Base-by-base conservation (phyloP, 192 early-diverging fungal species). In the Backusella liffmaniae region DNA sequence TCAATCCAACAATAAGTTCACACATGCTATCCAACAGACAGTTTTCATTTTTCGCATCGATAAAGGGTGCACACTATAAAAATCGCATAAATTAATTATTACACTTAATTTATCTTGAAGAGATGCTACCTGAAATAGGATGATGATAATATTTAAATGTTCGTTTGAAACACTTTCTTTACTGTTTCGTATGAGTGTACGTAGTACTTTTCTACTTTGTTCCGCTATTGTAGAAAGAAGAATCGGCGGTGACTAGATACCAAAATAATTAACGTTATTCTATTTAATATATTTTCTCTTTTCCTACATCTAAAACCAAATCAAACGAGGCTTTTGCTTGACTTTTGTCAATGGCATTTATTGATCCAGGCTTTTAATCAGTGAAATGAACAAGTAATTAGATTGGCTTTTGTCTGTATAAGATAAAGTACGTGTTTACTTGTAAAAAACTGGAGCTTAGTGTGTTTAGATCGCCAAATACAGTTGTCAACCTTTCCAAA, bases 81-180 rank as follows among this genome's bases (percentile, higher is more conserved):
- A 6, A 18, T 3, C 39, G 1, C 16, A 29, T 9, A 15, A 30
- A 23, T 35, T 65, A 23, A 66, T 23, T 30, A 16, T 7, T 34
- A 13, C n/a, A 15, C 5, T n/a, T 66, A 41, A 21, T 44, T 29
- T 32, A 44, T 29, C 4, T 49, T 70, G 18, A 41, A 69, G 41
- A 12, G 21, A 41, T 32, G n/a, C 51, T 74, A 74, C 73, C 62
- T 74, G 73, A 44, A 74, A 74, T 32, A 74, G 21, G 4, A 74
- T 74, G 3, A 74, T 39, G 12, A 74, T 66, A 0, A 29, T 21
- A 46, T 74, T 74, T 35, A 74, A 21, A 1, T 74, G 15, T 10
- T 44, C 5, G 18, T 32, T 21, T 15, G 65, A 46, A 26, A 67
- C 29, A 1, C 35, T 67, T 13, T 67, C 30, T 41, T 74, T 65